These are phyloP conservation scores for Helotiales sp. DNA, from an alignment of 2,329 filamentous ascomycete genomes.

Conservation along the genomic window DNA sequence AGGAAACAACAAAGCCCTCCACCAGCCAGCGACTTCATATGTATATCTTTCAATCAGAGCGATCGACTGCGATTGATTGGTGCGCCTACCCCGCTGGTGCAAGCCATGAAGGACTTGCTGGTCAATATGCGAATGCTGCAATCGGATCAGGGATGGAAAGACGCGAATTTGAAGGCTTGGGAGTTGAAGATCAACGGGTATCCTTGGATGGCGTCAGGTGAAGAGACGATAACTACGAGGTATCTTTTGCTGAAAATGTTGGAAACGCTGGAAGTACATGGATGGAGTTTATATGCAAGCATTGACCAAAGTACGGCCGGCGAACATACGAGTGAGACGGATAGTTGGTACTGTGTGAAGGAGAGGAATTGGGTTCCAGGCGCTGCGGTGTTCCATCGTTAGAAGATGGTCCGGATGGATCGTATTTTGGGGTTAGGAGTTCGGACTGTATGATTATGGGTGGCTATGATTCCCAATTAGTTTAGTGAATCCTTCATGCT, in stretches of 20 bases:
- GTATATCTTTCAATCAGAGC: slow-evolving; percentile 37
- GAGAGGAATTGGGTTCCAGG: slow-evolving; percentile 26
- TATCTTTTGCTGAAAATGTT: slow-evolving; percentile 38
- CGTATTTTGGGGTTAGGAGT: not conserved
- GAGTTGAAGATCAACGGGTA: slow-evolving; percentile 39
- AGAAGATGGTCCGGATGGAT: not conserved
- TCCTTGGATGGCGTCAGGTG: slow-evolving; percentile 36
- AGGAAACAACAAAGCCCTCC: slow-evolving; percentile 37
- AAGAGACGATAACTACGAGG: slow-evolving; percentile 38
- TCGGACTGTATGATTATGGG: not conserved
- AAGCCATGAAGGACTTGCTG: slow-evolving; percentile 22
- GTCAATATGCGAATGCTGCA: slow-evolving; percentile 17
- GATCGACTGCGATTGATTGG: slow-evolving; percentile 39
- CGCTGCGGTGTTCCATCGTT: slow-evolving; percentile 27
- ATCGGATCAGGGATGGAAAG: slow-evolving; percentile 27
- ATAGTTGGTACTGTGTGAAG: slow-evolving; percentile 30
- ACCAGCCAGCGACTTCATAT: slow-evolving; percentile 38
- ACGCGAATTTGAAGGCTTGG: slow-evolving; percentile 19
- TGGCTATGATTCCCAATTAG: no score
- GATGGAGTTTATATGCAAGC: slow-evolving; percentile 42
- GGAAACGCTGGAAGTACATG: slow-evolving; percentile 37
- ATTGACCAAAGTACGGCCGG: slow-evolving; percentile 36
- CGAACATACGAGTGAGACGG: slow-evolving; percentile 24
- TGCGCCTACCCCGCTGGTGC: slow-evolving; percentile 23
- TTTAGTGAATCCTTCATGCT: no score